Evolutionary conservation across 805 yeast species (phyloP).

Genomic region (Yarrowia deformans): DNA sequence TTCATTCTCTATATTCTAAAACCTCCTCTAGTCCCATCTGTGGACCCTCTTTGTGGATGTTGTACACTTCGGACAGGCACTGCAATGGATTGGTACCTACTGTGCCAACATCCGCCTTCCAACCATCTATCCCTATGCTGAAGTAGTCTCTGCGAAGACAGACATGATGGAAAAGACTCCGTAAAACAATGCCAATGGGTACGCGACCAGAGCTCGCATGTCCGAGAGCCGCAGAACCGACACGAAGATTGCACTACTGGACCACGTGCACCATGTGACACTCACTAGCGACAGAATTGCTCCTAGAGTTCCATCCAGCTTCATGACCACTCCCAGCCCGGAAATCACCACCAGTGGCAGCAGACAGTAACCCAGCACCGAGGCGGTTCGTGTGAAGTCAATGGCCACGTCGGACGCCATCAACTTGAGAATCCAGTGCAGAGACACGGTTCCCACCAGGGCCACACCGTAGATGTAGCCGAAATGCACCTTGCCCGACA

Average conservation of each 20-base stretch:
- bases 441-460: constrained; percentile 82
- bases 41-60: neutral
- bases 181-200: constrained; percentile 90
- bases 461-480: constrained; percentile 98
- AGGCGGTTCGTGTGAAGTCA: constrained; percentile 73
- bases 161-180: constrained; percentile 96
- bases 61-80: too few relatives aligned
- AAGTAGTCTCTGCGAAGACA: constrained; percentile 65
- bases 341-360: constrained; percentile 84
- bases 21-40: neutral
- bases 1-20: constrained; percentile 20
- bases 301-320: constrained; percentile 77
- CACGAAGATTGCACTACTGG: constrained; percentile 92
- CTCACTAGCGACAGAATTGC: constrained; percentile 70
- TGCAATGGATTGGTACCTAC: too few relatives aligned
- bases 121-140: neutral
- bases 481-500: constrained; percentile 92
- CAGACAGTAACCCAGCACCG: constrained; percentile 92
- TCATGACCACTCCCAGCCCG: constrained; percentile 68
- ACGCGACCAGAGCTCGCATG: constrained; percentile 89
- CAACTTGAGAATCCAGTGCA: constrained; percentile 82
- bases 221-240: constrained; percentile 81
- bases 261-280: constrained; percentile 88
- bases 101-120: neutral
- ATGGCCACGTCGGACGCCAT: constrained; percentile 66